phyloP scores from a whole-genome alignment of 2,329 filamentous ascomycete species.

The Aspergillus fructus region DNA sequence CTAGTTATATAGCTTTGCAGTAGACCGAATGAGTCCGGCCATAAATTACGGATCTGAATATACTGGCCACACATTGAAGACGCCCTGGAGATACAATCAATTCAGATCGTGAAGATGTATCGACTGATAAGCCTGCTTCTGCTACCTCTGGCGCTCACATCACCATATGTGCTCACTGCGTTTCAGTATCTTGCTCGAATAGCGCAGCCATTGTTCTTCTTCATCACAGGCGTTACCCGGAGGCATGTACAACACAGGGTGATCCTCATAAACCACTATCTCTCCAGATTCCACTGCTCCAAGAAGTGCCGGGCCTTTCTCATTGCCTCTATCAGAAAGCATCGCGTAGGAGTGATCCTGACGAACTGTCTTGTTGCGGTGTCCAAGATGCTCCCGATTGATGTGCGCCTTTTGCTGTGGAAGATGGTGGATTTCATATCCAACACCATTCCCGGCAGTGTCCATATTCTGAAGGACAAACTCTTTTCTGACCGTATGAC shows the following conservation, averaged over 20 bases:
- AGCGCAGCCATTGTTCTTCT: not conserved
- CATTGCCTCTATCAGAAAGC: not conserved
- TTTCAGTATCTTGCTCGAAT: not conserved
- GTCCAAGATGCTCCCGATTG: too few species aligned
- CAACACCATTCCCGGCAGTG: not conserved
- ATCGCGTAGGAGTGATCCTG: not conserved
- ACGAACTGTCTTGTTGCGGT: not conserved
- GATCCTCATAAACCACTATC: not conserved
- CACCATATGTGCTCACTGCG: not conserved
- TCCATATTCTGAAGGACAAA: not conserved
- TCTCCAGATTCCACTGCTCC: not conserved
- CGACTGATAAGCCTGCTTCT: not conserved
- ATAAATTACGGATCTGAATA: too few species aligned
- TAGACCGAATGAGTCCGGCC: too few species aligned
- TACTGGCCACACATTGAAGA: not conserved
- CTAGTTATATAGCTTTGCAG: too few species aligned
- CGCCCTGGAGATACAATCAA: not conserved
- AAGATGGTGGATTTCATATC: too few species aligned
- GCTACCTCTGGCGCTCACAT: conserved; percentile 6
- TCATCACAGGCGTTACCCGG: not conserved
- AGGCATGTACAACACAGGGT: not conserved
- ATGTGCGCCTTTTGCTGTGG: too few species aligned
- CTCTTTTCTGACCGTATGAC: not conserved
- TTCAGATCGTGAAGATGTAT: not conserved
- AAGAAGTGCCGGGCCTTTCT: not conserved